Evolutionary conservation across 106 monocot species (phyloP), one percentile per base, ranked within the genome.

Genomic region (Agapanthus africanus): DNA sequence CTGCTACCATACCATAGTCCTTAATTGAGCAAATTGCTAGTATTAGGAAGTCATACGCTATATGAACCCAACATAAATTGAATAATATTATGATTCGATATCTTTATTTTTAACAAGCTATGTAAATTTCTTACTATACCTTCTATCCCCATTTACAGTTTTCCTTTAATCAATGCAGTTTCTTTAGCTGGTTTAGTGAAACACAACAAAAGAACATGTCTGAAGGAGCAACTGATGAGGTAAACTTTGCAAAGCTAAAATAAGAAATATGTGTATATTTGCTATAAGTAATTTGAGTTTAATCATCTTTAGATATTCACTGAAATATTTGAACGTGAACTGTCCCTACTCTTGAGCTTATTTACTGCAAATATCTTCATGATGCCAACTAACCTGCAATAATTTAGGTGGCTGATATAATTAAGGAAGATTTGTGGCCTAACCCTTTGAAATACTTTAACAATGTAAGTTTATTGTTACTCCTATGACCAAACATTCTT

Each of bases 181-280:
- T 93, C 79, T 93, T 85, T 63, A 74, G 71, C 70, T 93, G 92
- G 92, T 93, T 93, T 42, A 54, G 73, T 63, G 92, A 83, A 71
- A 77, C 75, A 14, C 77, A 85, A 62, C 62, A 79, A 21, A 78
- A 74, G 3, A 65, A 63, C 67, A 73, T 76, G 28, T 63, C 70
- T 11, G 82, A 82, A 28, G 74, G 70, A 15, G 32, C 77, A n/a
- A 57, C 57, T 65, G 92, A 88, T 74, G 88, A 85, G 92, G 92
- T 93, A 59, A 49, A 15, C n/a, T 26, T 38, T 65, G 51, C 36
- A 35, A 36, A 35, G 8, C 19, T 36, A 35, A 8, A 61, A 6
- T 35, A 18, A 0, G 36, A 36, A 30, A 21, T 28, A 23, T 4
- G 5, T 22, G 21, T 25, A 7, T 25, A 6, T 10, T 22, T 52